Base-by-base conservation (phyloP, 495 filamentous ascomycete species). In the Cercophora newfieldiana region DNA sequence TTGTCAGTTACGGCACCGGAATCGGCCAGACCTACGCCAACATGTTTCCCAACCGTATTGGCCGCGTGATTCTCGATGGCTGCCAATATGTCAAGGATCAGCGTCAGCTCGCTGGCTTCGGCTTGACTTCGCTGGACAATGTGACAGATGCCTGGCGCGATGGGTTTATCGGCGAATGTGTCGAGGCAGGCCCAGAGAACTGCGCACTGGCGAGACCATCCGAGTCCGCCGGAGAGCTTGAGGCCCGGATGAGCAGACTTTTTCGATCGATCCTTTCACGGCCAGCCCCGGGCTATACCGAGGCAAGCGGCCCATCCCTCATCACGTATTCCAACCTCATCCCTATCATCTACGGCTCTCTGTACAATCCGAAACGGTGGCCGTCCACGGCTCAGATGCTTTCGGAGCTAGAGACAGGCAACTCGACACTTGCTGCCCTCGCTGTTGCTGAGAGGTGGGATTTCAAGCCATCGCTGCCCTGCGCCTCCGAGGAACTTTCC, bases 1-100 rank as follows among this genome's bases (percentile, higher is more conserved):
- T 89, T 8, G 83, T 89, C 18, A 88, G 85, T 19, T 91, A 91
- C 68, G 89, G 89, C 4, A 89, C 88, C 1, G 74, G 88, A 3
- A 83, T 91, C 5, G 89, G 88, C 0, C 78, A 86, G 72, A 91
- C 76, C 18, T 84, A 82, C 68, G 80, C 74, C 48, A 72, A 75
- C 37, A 81, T 80, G 79, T 83, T 82, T 33, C 81, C 81, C 12
- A 70, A 75, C 64, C 78, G 74, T 55, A 79, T 80, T 2, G 82
- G 80, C 16, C 75, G 81, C 12, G 67, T 83, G 50, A 78, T 84
- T 22, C 69, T 85, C 2, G 82, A 85, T 54, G 81, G 81, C 19
- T 80, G 80, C 6, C 82, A 83, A 58, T 82, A 84, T 54, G 79
- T 83, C 3, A 76, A 76, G 54, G 79, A 84, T 57, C 82, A 84